Evolutionary conservation across 805 yeast genomes (phyloP).

Genomic region (Millerozyma miso): DNA sequence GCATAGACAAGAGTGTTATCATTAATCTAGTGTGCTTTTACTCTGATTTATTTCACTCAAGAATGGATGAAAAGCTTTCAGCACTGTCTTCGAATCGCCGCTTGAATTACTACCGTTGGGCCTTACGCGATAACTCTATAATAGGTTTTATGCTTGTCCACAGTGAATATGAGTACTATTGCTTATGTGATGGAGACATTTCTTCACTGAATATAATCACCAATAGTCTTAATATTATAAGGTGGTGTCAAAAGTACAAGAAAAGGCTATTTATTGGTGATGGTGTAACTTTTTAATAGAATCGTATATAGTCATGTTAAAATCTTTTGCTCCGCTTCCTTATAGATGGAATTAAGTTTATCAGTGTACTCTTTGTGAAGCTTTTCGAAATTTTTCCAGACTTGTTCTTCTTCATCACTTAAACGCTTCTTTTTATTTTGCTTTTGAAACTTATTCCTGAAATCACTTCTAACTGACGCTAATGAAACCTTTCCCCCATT

Average conservation of each 20-base stretch:
- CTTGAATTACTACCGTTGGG: constrained; percentile 45
- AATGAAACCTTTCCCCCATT: constrained; percentile 49
- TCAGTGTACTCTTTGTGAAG: constrained; percentile 61
- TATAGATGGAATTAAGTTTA: constrained; percentile 53
- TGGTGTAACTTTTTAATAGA: constrained; percentile 52
- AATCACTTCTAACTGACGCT: constrained; percentile 38
- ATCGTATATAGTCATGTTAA: constrained; percentile 21
- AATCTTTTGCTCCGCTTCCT: constrained; percentile 51
- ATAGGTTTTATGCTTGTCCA: constrained; percentile 39
- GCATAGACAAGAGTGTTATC: constrained; percentile 19
- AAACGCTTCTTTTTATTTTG: constrained; percentile 50
- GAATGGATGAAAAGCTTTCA: constrained; percentile 18
- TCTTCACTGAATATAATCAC: constrained; percentile 53
- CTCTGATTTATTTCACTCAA: constrained; percentile 21
- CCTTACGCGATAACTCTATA: constrained; percentile 10
- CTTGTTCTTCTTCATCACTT: constrained; percentile 50
- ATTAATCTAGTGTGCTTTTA: constrained; percentile 37
- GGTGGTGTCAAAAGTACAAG: constrained; percentile 74
- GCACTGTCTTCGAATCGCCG: constrained; percentile 31
- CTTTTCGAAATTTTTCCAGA: constrained; percentile 61
- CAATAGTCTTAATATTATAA: constrained; percentile 60
- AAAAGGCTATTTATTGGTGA: constrained; percentile 66
- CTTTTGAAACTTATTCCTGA: constrained; percentile 57
- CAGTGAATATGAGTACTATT: constrained; percentile 31
- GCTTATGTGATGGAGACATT: constrained; percentile 41